A percentile compares a stretch with the other conserved stretches of the same genome.
Conservation (phyloP, 2,329 filamentous ascomycete species). For the Fusarium brevicatenulatum region DNA sequence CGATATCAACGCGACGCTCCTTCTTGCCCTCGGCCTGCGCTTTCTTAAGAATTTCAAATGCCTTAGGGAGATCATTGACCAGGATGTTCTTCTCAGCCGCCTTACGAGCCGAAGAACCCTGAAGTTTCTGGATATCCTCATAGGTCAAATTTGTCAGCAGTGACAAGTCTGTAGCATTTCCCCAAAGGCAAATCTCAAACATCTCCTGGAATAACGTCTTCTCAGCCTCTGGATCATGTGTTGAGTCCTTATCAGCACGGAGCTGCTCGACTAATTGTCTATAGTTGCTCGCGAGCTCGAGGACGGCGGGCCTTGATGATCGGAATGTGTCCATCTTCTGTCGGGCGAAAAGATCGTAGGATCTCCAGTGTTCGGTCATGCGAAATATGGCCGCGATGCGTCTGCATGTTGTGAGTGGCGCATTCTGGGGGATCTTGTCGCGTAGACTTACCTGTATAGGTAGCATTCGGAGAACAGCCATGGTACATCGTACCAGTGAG, state of each 20-base stretch:
- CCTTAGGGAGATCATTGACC: slow-evolving; percentile 81
- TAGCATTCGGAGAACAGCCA: slow-evolving; percentile 98
- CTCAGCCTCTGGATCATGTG: slow-evolving; percentile 73
- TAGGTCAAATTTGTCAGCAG: slow-evolving; percentile 90
- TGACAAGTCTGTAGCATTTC: slow-evolving; percentile 94
- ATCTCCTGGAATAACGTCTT: slow-evolving; percentile 87
- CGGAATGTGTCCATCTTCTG: slow-evolving; percentile 94
- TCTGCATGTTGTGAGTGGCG: slow-evolving; percentile 49
- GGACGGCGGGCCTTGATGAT: slow-evolving; percentile 85
- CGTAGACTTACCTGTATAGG: slow-evolving; percentile 73
- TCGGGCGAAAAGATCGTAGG: slow-evolving; percentile 87
- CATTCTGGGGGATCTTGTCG: background rate
- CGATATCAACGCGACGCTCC: slow-evolving; percentile 87
- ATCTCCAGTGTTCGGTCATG: slow-evolving; percentile 83
- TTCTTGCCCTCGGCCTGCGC: slow-evolving; percentile 71
- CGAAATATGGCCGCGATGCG: slow-evolving; percentile 84
- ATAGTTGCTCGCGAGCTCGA: slow-evolving; percentile 85
- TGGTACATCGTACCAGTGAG: slow-evolving; percentile 83
- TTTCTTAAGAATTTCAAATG: slow-evolving; percentile 74
- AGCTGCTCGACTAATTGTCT: slow-evolving; percentile 77
- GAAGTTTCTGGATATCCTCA: slow-evolving; percentile 96
- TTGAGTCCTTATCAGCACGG: slow-evolving; percentile 61
- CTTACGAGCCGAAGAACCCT: slow-evolving; percentile 88
- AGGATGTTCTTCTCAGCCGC: slow-evolving; percentile 91
- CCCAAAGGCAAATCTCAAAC: slow-evolving; percentile 97